Conservation (phyloP, 2,329 filamentous ascomycete genomes). For the Trichophaea hybrida region DNA sequence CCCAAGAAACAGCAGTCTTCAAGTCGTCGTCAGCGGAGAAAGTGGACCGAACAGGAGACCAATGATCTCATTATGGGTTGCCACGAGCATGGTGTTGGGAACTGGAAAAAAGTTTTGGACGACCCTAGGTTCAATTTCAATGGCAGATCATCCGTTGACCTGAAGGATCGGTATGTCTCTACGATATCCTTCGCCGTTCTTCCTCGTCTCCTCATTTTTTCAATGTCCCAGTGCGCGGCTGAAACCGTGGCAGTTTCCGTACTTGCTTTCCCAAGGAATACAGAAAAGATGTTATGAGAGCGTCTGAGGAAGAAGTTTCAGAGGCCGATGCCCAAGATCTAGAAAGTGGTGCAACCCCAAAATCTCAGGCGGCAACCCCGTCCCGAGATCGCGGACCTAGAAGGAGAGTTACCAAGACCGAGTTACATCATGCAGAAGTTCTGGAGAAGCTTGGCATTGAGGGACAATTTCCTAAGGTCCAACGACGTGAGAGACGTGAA, state of each 20-base stretch:
- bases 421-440: slow-evolving; percentile 21
- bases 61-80: slow-evolving; percentile 24
- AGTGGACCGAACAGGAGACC: slow-evolving; percentile 24
- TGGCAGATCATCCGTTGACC: slow-evolving; percentile 22
- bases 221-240: neutral
- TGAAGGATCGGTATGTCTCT: slow-evolving; percentile 20
- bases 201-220: neutral
- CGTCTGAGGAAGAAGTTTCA: neutral
- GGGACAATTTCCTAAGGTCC: slow-evolving; percentile 20
- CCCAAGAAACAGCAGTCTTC: neutral
- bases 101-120: slow-evolving; percentile 24
- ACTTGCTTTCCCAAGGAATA: slow-evolving; percentile 25
- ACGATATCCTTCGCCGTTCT: neutral
- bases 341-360: neutral
- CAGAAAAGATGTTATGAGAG: neutral
- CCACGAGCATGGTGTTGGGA: slow-evolving; percentile 23
- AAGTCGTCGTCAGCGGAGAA: slow-evolving; percentile 19
- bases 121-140: slow-evolving; percentile 23
- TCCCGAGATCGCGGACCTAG: neutral
- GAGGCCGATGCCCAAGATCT: neutral
- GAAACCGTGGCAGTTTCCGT: slow-evolving; percentile 15
- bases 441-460: slow-evolving; percentile 20
- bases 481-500: slow-evolving; percentile 21
- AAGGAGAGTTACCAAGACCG: slow-evolving; percentile 18
- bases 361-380: slow-evolving; percentile 2